These are phyloP conservation scores for Yamadazyma pseudoaaseri DNA, from an alignment of 1,139 yeast species.

Conservation along the genomic window DNA sequence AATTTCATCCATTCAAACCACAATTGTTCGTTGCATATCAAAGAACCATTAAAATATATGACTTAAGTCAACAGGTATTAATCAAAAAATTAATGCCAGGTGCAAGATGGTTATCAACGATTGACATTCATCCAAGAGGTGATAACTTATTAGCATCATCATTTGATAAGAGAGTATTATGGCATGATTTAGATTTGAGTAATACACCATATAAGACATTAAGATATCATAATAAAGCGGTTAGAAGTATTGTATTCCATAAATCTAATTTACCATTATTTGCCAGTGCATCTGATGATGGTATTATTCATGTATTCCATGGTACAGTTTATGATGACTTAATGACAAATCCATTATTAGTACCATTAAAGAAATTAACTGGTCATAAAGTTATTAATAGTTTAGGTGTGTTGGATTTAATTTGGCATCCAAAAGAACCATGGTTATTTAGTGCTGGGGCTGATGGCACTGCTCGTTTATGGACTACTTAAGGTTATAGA, in stretches of 20 bases:
- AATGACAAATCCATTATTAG: conserved; percentile 92
- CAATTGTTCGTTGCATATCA: conserved; percentile 93
- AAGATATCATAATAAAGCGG: conserved; percentile 94
- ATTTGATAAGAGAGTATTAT: conserved; percentile 89
- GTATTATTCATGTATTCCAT: conserved; percentile 90
- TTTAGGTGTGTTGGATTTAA: conserved; percentile 84
- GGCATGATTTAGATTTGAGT: conserved; percentile 95
- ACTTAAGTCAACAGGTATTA: conserved; percentile 80
- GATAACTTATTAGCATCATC: conserved; percentile 92
- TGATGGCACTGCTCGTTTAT: conserved; percentile 91
- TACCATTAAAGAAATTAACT: conserved; percentile 89
- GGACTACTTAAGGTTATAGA: conserved; percentile 66
- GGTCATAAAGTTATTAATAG: conserved; percentile 85
- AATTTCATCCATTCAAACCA: conserved; percentile 96
- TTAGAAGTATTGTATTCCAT: conserved; percentile 85
- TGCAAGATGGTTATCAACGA: conserved; percentile 88
- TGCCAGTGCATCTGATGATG: conserved; percentile 97
- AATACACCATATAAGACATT: conserved; percentile 92
- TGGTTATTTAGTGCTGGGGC: conserved; percentile 99
- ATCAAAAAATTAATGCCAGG: conserved; percentile 89
- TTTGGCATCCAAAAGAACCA: conserved; percentile 98
- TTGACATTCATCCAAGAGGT: conserved; percentile 95
- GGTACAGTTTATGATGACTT: conserved; percentile 95
- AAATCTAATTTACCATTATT: conserved; percentile 82
- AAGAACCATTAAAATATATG: conserved; percentile 86